A percentile compares a stretch with the other conserved stretches of the same genome.
Evolutionary conservation across 768 basidiomycete genomes (phyloP).

Genomic region (Termitomyces sp.): DNA sequence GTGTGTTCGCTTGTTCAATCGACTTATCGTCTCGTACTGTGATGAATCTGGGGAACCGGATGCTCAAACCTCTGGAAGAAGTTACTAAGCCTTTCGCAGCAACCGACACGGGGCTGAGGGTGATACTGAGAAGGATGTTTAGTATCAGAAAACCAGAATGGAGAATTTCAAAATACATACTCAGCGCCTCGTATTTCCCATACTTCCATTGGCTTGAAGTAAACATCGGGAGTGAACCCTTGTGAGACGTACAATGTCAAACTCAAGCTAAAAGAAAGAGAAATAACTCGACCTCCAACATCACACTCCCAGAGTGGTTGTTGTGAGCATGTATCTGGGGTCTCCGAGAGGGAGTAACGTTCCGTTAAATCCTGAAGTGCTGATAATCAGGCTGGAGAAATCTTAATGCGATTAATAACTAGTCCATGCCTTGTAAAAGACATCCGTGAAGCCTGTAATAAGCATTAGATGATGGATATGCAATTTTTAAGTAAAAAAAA

Average conservation of each 20-base stretch:
- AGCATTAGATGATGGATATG: neutral
- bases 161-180: constrained; percentile 27
- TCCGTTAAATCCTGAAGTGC: constrained; percentile 36
- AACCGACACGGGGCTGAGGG: constrained; percentile 78
- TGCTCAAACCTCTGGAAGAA: constrained; percentile 57
- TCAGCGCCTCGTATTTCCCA: constrained; percentile 89
- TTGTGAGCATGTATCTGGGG: constrained; percentile 46
- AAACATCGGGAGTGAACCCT: constrained; percentile 64
- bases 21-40: constrained; percentile 67
- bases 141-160: neutral
- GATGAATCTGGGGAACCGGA: constrained; percentile 88
- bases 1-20: constrained; percentile 67
- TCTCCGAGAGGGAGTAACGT: constrained; percentile 51
- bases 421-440: constrained; percentile 60
- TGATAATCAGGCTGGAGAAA: constrained; percentile 31
- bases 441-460: constrained; percentile 71
- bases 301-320: constrained; percentile 56
- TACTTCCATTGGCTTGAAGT: constrained; percentile 68
- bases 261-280: neutral
- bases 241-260: neutral
- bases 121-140: constrained; percentile 44
- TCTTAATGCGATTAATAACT: constrained; percentile 1
- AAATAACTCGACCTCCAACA: constrained; percentile 46
- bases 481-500: neutral
- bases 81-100: constrained; percentile 63